Base-by-base conservation (phyloP, 768 basidiomycete species). In the Termitomyces sp. region DNA sequence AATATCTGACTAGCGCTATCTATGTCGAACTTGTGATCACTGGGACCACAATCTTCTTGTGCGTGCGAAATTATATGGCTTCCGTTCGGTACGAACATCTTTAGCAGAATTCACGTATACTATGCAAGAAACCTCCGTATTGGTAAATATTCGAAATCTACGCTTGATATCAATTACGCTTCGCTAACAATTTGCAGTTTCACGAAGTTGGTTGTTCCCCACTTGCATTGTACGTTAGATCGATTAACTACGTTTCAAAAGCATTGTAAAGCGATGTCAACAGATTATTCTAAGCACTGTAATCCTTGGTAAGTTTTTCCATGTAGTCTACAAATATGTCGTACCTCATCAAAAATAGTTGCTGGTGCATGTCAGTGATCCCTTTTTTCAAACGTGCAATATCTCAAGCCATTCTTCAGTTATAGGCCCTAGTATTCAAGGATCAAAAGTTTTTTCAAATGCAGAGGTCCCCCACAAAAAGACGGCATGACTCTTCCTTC, bases 51-150 rank as follows among this genome's bases (percentile, higher is more conserved):
- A 53, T 63, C 20, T 60, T 61, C 42, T 29, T 63, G 65, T 65
- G 31, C 15, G 62, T 25, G 12, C 2, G 15, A 29, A 38, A 4
- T 9, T 12, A 15, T 53, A 20, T 38, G 32, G 12, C 31, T 32
- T 7, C 8, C 15, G 9, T 8, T 9, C 3, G 1, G 14, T n/a
- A 50, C 34, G 29, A 31, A 17, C 17, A 1, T 32, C 40, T n/a
- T 5, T 15, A 32, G 11, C 25, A 61, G 61, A 7, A 50, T 59
- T 29, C 59, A 65, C 29, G 12, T 47, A 1, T 59, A 55, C 38
- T 60, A 50, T 52, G 65, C 59, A 2, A 45, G 56, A 40, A 58
- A 34, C 17, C 47, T 63, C 14, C 53, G 55, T 25, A 12, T 57
- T 10, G 34, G 62, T 59, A 1, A 8, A 34, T 62, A 8, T 6